Evolutionary conservation across 306 rosid species (phyloP).

Genomic region (Vicia faba): DNA sequence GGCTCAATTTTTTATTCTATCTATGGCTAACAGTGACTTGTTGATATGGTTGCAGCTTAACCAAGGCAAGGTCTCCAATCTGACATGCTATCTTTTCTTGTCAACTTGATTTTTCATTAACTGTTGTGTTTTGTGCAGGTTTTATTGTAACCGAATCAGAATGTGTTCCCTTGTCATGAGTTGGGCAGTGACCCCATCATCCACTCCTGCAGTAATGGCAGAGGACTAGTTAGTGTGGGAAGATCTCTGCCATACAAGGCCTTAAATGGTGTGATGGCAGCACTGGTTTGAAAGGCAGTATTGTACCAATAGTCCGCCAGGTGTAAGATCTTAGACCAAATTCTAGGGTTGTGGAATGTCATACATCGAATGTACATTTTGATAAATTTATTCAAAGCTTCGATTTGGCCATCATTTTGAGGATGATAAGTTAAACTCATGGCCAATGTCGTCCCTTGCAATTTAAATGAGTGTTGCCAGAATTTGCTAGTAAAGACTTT

Average conservation of each 20-base stretch:
- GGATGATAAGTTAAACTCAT: not conserved
- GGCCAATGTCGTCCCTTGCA: not conserved
- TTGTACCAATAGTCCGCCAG: not conserved
- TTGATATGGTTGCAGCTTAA: not conserved
- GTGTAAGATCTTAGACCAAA: not conserved
- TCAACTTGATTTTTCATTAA: no score
- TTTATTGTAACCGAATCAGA: no score
- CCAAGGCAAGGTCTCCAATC: no score
- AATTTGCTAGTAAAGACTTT: no score
- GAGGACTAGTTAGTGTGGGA: not conserved
- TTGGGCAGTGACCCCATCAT: not conserved
- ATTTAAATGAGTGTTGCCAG: no score
- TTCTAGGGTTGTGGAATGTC: not conserved
- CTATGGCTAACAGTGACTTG: not conserved
- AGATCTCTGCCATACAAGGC: not conserved
- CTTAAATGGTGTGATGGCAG: not conserved
- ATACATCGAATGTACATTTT: no score
- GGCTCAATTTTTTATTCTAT: not conserved
- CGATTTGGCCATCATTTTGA: not conserved
- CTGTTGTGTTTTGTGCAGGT: no score
- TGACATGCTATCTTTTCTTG: no score
- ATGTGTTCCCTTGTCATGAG: no score
- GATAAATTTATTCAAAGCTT: not conserved
- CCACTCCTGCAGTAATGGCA: no score
- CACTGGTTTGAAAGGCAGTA: not conserved